Evolutionary conservation across 140 eudicot species (phyloP), one percentile per base, ranked within the genome.

Genomic region (Senecio squalidus): DNA sequence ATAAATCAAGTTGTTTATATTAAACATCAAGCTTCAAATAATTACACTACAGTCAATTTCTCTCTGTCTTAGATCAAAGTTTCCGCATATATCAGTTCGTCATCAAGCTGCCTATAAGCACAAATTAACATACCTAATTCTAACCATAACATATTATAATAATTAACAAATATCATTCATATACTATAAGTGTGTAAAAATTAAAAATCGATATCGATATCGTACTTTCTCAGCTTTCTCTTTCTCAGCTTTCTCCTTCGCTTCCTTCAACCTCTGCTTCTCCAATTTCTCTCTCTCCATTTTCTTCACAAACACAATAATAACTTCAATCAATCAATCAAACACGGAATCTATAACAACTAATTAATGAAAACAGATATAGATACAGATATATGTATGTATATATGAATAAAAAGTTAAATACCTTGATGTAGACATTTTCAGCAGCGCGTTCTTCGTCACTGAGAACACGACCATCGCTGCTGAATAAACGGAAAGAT

Each of bases 371-470:
- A n/a, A n/a, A n/a, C n/a, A n/a, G n/a, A n/a, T n/a, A n/a, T n/a
- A n/a, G n/a, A n/a, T n/a, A n/a, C n/a, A n/a, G n/a, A n/a, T n/a
- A n/a, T n/a, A n/a, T n/a, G n/a, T n/a, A n/a, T n/a, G n/a, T n/a
- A n/a, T 36, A 43, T 16, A 43, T 15, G 10, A 21, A 26, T 8
- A 20, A 16, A 15, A 0, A 8, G 4, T 28, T 6, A 68, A 0
- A 58, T 52, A 84, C 94, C 89, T 66, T 82, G 75, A 85, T 79
- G 71, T 82, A 85, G 39, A 85, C 78, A 58, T 71, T 79, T 40
- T 85, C 95, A 45, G 79, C 74, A 50, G 95, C 95, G 28, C 86
- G 86, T 70, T 85, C 95, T 73, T 85, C 95, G 39, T 85, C 95
- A 25, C 82, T 65, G 58, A 85, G 63, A 15, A 85, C 29, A 10